phyloP scores from a whole-genome alignment of 306 rosid species.

The Rosa lucieae region DNA sequence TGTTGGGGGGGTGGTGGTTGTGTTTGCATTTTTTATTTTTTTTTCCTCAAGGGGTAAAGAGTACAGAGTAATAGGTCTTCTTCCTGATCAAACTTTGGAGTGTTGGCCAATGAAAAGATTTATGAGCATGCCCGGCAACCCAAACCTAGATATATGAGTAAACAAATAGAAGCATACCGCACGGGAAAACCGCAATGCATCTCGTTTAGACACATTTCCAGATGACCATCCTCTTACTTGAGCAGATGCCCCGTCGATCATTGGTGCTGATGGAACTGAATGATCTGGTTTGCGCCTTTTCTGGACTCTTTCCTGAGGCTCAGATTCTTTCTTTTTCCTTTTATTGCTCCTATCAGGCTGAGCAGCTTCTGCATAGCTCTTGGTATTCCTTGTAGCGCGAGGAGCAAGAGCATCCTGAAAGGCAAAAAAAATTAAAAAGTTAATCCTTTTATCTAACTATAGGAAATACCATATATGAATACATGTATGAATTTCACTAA shows the following conservation, averaged over 20 bases:
- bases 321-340: slow-evolving; percentile 85
- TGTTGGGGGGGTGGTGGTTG: background rate
- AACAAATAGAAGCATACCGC: slow-evolving; percentile 52
- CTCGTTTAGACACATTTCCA: slow-evolving; percentile 91
- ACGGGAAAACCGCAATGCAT: slow-evolving; percentile 83
- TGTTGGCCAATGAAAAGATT: background rate
- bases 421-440: background rate
- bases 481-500: background rate
- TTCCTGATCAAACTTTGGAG: background rate
- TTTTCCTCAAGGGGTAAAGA: background rate
- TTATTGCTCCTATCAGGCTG: slow-evolving; percentile 76
- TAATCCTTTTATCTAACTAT: slow-evolving; percentile 1
- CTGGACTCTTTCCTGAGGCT: slow-evolving; percentile 69
- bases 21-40: no score
- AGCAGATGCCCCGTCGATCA: slow-evolving; percentile 84
- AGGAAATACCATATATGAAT: slow-evolving; percentile 9
- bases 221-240: slow-evolving; percentile 95
- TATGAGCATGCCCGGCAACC: background rate
- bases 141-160: background rate
- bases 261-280: slow-evolving; percentile 67
- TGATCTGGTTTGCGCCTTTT: slow-evolving; percentile 81
- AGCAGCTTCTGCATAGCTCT: slow-evolving; percentile 86
- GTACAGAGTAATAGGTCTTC: background rate
- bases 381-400: slow-evolving; percentile 88
- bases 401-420: slow-evolving; percentile 86